Evolutionary conservation across 257 asterid genomes (phyloP), one percentile per base, ranked within the genome.

Genomic region (Fraxinus anomala): DNA sequence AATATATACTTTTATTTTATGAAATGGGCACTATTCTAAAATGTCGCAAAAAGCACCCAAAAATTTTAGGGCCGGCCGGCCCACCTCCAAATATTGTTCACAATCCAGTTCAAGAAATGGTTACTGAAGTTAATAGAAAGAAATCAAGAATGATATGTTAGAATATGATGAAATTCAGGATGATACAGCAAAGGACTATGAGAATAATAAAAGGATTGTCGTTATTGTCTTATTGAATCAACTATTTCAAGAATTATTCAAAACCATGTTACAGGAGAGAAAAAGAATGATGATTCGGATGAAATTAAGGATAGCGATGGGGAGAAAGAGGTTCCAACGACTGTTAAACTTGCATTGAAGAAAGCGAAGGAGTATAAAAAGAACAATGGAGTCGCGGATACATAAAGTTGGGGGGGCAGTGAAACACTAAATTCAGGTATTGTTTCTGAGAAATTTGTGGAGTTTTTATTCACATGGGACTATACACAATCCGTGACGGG

Each of bases 361-460:
- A 89, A 84, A 70, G 92, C 89, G 14, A 87, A 75, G 68, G 90
- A 90, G 78, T 88, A 89, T 63, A 33, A 86, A 80, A 87, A 79
- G 84, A 80, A 84, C 13, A 89, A 77, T 61, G 86, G 81, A 56
- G 80, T 26, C 42, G 51, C 54, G 74, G 89, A 67, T 16, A 39
- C 74, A 78, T 24, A 14, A 65, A 12, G 21, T n/a, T 16, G 11
- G 75, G 26, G 26, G 33, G 76, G 47, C 49, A 68, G 59, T 44
- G 81, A 79, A 67, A 70, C 30, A 1, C 11, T 47, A 74, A 78
- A 33, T 77, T 77, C 91, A 85, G 94, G 97, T 92, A 84, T 76
- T 68, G 24, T 69, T 73, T 44, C 42, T 39, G 54, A 49, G 72
- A 14, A 75, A 56, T 23, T 74, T 24, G 1, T 54, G 77, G 28